phyloP scores from a whole-genome alignment of 805 yeast genomes.

The Candida sithepensis region DNA sequence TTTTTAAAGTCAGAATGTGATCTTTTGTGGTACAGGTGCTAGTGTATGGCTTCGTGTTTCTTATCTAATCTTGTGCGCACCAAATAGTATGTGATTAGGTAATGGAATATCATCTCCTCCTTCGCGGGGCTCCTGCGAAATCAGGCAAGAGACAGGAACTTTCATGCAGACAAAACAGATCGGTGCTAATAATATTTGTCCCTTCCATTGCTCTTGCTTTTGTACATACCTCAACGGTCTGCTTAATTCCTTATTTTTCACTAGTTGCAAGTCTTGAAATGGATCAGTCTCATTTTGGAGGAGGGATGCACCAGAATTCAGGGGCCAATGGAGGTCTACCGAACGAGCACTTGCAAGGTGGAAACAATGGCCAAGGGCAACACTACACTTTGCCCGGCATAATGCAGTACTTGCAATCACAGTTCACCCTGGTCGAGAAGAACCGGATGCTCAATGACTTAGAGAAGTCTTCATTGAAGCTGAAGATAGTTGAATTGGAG shows the following conservation, averaged over 20 bases:
- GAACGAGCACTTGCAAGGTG: background rate
- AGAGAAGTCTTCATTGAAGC: conserved; percentile 48
- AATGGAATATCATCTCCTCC: too few relatives aligned
- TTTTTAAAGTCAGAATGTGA: background rate
- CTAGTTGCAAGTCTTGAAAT: conserved; percentile 6
- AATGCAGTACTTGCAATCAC: conserved; percentile 56
- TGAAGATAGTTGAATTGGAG: conserved; percentile 47
- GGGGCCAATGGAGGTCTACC: background rate
- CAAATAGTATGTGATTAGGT: background rate
- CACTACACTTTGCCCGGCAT: conserved; percentile 53
- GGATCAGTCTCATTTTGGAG: conserved; percentile 20
- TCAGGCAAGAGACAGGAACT: background rate
- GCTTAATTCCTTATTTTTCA: too few relatives aligned
- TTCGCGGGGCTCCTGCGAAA: background rate
- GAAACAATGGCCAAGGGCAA: conserved; percentile 6
- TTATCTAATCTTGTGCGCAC: too few relatives aligned
- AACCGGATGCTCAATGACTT: conserved; percentile 49
- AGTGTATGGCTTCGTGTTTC: too few relatives aligned
- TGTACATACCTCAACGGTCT: too few relatives aligned
- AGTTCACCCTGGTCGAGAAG: conserved; percentile 44
- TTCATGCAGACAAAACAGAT: background rate
- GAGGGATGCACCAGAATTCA: conserved; percentile 7
- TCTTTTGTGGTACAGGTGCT: too few relatives aligned
- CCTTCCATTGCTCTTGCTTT: too few relatives aligned
- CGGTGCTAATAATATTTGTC: too few relatives aligned